phyloP scores from a whole-genome alignment of 2,329 filamentous ascomycete species.

The Colletotrichum viniferum region DNA sequence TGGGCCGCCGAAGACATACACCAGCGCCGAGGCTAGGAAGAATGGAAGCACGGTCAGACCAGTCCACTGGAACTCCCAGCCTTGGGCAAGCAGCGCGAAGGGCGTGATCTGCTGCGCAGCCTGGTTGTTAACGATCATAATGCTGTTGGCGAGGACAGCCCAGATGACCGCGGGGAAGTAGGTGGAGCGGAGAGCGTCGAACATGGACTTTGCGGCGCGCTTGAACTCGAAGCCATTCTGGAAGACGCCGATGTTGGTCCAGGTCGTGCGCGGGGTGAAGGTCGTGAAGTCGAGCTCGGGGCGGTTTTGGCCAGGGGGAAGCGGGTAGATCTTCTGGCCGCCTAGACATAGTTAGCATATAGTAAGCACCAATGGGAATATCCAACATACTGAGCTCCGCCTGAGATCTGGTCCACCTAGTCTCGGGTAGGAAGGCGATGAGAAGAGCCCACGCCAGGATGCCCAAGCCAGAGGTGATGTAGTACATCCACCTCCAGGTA shows the following conservation, averaged over 20 bases:
- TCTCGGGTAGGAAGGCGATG: constrained; percentile 37
- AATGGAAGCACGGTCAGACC: constrained; percentile 31
- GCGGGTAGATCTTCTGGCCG: constrained; percentile 22
- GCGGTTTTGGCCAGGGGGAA: constrained; percentile 28
- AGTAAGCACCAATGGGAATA: accelerated
- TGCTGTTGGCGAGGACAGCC: constrained; percentile 32
- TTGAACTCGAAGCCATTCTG: constrained; percentile 30
- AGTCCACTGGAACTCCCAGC: constrained; percentile 32
- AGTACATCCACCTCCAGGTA: constrained; percentile 40
- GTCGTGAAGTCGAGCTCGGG: constrained; percentile 30
- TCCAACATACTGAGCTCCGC: constrained; percentile 29
- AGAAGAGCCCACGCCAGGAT: constrained; percentile 35
- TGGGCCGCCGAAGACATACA: constrained; percentile 30
- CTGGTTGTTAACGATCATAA: constrained; percentile 32
- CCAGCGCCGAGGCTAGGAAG: constrained; percentile 20
- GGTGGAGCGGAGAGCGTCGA: constrained; percentile 34
- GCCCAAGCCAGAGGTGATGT: constrained; percentile 32
- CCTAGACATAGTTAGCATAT: not conserved
- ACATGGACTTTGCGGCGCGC: constrained; percentile 26
- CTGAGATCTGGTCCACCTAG: constrained; percentile 32
- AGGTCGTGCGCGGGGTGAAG: constrained; percentile 29
- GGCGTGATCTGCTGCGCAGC: constrained; percentile 28
- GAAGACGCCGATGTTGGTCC: constrained; percentile 37
- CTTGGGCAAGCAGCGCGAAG: constrained; percentile 18
- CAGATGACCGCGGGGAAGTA: constrained; percentile 38